Evolutionary conservation across 225 moss, liverwort and hornwort genomes (phyloP).

Genomic region (Physcomitrium patens): DNA sequence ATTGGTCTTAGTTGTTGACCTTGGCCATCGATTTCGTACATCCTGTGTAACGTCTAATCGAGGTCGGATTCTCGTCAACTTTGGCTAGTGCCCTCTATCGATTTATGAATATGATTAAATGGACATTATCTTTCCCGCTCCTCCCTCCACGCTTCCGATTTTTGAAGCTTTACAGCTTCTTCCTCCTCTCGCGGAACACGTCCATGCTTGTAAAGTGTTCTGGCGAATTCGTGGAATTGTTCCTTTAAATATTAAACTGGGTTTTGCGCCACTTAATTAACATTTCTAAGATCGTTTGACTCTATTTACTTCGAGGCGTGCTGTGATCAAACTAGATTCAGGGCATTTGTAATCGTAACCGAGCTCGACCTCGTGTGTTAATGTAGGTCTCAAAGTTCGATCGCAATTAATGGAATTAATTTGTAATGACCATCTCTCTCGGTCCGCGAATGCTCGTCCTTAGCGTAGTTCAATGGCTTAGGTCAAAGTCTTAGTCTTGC

Average conservation of each 20-base stretch:
- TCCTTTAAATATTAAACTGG: slow-evolving; percentile 13
- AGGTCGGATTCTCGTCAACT: slow-evolving; percentile 9
- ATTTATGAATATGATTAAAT: slow-evolving; percentile 6
- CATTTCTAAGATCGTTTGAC: slow-evolving; percentile 27
- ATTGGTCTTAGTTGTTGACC: neutral
- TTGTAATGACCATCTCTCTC: neutral
- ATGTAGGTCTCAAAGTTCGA: slow-evolving; percentile 1
- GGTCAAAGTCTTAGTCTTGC: slow-evolving; percentile 10
- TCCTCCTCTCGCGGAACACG: slow-evolving; percentile 5
- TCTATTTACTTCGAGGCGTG: slow-evolving; percentile 12
- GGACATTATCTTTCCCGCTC: slow-evolving; percentile 5
- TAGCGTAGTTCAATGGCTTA: slow-evolving; percentile 2
- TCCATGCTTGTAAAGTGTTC: slow-evolving; percentile 14
- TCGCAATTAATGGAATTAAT: slow-evolving; percentile 3
- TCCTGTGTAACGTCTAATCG: neutral
- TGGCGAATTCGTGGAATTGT: slow-evolving; percentile 17
- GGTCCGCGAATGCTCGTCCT: slow-evolving; percentile 10
- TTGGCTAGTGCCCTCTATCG: neutral
- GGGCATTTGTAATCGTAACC: slow-evolving; percentile 15
- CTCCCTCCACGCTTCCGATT: slow-evolving; percentile 1
- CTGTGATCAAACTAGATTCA: slow-evolving; percentile 12
- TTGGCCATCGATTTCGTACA: neutral
- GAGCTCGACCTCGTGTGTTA: slow-evolving; percentile 12
- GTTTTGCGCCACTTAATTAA: slow-evolving; percentile 6
- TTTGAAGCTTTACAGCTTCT: slow-evolving; percentile 2